A percentile compares a stretch with the other conserved stretches of the same genome.
Evolutionary conservation across 495 filamentous ascomycete genomes (phyloP).

Genomic region (Eremomyces bilateralis): DNA sequence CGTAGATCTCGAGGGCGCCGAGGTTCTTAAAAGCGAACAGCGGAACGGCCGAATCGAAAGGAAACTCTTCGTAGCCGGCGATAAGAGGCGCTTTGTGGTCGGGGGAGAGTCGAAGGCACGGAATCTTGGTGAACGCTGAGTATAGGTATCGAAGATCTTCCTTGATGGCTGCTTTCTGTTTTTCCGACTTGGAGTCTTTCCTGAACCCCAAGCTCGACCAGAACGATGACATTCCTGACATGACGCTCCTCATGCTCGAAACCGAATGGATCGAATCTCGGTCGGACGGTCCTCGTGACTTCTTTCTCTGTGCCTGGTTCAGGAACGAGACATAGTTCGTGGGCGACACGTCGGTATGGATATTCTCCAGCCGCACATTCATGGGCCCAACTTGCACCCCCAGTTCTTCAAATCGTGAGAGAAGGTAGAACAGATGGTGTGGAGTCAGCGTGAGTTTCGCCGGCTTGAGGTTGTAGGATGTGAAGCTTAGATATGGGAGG

Average conservation of each 20-base stretch:
- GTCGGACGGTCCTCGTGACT: constrained; percentile 57
- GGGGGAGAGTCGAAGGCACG: constrained; percentile 66
- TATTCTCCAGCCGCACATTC: constrained; percentile 86
- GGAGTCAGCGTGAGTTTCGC: constrained; percentile 87
- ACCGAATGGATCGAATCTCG: constrained; percentile 83
- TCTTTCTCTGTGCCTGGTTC: constrained; percentile 51
- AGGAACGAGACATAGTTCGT: constrained; percentile 95
- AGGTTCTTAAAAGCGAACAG: constrained; percentile 90
- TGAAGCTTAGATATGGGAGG: constrained; percentile 61
- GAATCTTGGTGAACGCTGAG: constrained; percentile 96
- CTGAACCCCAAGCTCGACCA: constrained; percentile 77
- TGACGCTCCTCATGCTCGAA: constrained; percentile 88
- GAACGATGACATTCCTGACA: constrained; percentile 81
- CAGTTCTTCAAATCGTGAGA: constrained; percentile 84
- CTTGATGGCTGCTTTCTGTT: constrained; percentile 62
- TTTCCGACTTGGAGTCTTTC: constrained; percentile 60
- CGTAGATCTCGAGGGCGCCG: constrained; percentile 75
- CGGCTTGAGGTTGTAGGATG: constrained; percentile 64
- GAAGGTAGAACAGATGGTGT: constrained; percentile 89
- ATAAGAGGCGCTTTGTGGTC: constrained; percentile 80
- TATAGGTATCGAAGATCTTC: constrained; percentile 88
- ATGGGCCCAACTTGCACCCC: constrained; percentile 79
- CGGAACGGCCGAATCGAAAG: constrained; percentile 94
- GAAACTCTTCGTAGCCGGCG: constrained; percentile 88
- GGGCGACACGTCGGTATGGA: constrained; percentile 66